These are phyloP conservation scores for Nymphaea colorata DNA, from an alignment of 164 flowering plant species.

Conservation along the genomic window DNA sequence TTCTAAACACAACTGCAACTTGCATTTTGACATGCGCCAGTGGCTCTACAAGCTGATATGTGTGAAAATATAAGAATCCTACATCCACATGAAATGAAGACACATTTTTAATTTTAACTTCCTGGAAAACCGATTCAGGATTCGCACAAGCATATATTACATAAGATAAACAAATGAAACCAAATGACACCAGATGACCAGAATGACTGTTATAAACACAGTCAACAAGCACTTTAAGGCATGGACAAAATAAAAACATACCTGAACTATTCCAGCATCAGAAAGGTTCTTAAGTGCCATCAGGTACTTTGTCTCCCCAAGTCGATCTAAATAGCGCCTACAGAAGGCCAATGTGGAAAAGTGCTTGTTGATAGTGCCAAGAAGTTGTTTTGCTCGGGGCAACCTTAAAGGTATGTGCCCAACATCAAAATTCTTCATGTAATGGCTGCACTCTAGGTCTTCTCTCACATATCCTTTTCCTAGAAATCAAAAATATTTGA, in stretches of 20 bases:
- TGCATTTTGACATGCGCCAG: too few relatives aligned
- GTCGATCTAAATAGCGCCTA: slow-evolving; percentile 82
- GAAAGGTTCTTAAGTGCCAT: slow-evolving; percentile 93
- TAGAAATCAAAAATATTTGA: slow-evolving; percentile 13
- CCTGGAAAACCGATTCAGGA: too few relatives aligned
- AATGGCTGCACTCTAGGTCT: slow-evolving; percentile 95
- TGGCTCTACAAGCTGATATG: too few relatives aligned
- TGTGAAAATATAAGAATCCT: too few relatives aligned
- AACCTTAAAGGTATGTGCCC: slow-evolving; percentile 83
- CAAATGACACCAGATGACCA: too few relatives aligned
- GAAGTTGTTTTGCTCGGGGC: slow-evolving; percentile 89
- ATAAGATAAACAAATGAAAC: too few relatives aligned
- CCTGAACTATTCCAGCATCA: slow-evolving; percentile 93
- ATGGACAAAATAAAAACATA: slow-evolving; percentile 11
- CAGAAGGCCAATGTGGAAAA: slow-evolving; percentile 97
- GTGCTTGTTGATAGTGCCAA: slow-evolving; percentile 86
- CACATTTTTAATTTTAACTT: too few relatives aligned
- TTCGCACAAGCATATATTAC: too few relatives aligned
- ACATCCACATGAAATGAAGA: too few relatives aligned
- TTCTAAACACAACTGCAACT: too few relatives aligned
- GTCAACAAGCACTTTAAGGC: too few relatives aligned
- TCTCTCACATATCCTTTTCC: slow-evolving; percentile 96
- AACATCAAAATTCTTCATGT: slow-evolving; percentile 89
- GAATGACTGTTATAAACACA: too few relatives aligned
- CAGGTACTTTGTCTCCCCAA: slow-evolving; percentile 89